Percentiles rank a stretch among this genome's conserved stretches.
Conservation (phyloP, 2,329 filamentous ascomycete genomes). For the Coniochaeta ligniaria region DNA sequence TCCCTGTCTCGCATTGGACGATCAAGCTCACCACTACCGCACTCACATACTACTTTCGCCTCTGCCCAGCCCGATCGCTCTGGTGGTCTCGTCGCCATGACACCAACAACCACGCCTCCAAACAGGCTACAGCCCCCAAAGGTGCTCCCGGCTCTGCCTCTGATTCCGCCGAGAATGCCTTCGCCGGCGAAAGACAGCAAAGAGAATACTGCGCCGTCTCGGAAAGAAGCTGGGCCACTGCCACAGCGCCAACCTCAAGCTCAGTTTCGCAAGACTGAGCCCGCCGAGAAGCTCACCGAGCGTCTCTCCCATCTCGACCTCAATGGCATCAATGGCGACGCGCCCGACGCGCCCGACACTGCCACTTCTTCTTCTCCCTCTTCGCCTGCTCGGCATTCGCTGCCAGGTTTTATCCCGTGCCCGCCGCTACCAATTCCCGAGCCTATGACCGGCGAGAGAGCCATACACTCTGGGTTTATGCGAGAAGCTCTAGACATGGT, state of each 20-base stretch:
- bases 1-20: constrained; percentile 6
- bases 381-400: not conserved
- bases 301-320: not conserved
- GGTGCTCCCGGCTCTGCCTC: constrained; percentile 10
- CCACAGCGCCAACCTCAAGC: not conserved
- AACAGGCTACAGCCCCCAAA: constrained; percentile 5
- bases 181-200: constrained; percentile 3
- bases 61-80: not conserved
- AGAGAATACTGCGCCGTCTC: constrained; percentile 5
- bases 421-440: not conserved
- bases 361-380: not conserved
- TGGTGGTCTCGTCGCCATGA: constrained; percentile 4
- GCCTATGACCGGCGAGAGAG: constrained; percentile 22
- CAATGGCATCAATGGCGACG: not conserved
- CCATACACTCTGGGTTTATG: constrained; percentile 60
- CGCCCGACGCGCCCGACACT: too few relatives aligned
- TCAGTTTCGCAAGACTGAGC: not conserved
- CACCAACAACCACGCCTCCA: constrained; percentile 4
- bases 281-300: not conserved
- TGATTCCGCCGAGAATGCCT: not conserved
- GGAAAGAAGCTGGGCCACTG: not conserved
- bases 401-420: not conserved
- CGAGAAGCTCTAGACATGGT: constrained; percentile 83
- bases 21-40: constrained; percentile 3
- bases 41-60: not conserved